Base-by-base conservation (phyloP, 345 rosid genomes). In the Chamaenerion angustifolium region DNA sequence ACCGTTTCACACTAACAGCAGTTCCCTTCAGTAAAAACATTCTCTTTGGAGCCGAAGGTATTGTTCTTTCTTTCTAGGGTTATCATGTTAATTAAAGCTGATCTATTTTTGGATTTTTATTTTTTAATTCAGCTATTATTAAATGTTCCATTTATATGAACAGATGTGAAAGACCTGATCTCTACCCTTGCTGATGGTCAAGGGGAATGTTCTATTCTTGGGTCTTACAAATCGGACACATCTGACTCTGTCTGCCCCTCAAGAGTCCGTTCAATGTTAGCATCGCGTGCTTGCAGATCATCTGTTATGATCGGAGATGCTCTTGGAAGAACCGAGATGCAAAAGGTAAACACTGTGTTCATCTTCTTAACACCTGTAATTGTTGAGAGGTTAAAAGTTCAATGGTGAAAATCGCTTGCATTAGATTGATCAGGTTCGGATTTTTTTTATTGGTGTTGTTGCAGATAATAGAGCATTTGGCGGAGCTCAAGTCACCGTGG, bases 1-100 rank as follows among this genome's bases (percentile, higher is more conserved):
- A 58, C 47, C 95, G 61, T 49, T 87, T 78, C 70, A 80, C 68
- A 65, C 45, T 92, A 44, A 77, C 77, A 70, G 83, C 94, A 6
- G 74, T 92, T 58, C 98, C 95, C 48, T 87, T 87, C 69, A 92
- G 96, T 71, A 84, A 92, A 72, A 92, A 77, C 62, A 78, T 84
- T 67, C 87, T 86, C 63, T 92, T 92, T 70, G 98, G 98, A 52
- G 77, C 71, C 12, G 95, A 80, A 84, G 98, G 98, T 87, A 73
- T 43, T 42, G 16, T 15, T 21, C 37, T 3, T 51, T 42, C 45
- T 51, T 12, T 15, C 17, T 11, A 52, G 43, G 21, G 1, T 18
- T 23, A n/a, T 27, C 14, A 10, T 15, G 11, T 31, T 45, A 40
- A 31, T 51, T 27, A 49, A 40, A 11, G 45, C 17, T 40, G 12